Evolutionary conservation across 2,329 filamentous ascomycete genomes (phyloP).

Genomic region (Fusarium drepaniforme): DNA sequence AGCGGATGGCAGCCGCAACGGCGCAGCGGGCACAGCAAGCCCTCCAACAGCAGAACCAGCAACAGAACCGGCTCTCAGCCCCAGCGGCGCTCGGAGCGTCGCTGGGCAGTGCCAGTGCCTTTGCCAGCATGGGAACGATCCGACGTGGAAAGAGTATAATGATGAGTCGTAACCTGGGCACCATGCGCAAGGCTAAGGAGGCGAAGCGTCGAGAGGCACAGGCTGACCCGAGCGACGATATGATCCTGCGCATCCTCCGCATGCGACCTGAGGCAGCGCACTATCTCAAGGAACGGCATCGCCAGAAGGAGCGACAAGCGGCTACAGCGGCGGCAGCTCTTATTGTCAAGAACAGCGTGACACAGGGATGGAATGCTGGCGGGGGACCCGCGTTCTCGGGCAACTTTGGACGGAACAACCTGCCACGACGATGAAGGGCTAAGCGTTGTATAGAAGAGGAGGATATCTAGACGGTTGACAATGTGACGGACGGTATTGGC

Average conservation of each 20-base stretch:
- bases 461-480: constrained; percentile 11
- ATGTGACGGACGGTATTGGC: not conserved
- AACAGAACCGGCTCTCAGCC: constrained; percentile 77
- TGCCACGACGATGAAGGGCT: constrained; percentile 61
- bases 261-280: constrained; percentile 92
- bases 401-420: constrained; percentile 59
- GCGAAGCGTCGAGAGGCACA: constrained; percentile 96
- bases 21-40: constrained; percentile 81
- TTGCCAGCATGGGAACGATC: constrained; percentile 77
- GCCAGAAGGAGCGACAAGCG: constrained; percentile 93
- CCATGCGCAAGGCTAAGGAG: constrained; percentile 95
- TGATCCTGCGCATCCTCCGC: constrained; percentile 93
- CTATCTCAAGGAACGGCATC: constrained; percentile 90
- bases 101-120: constrained; percentile 54
- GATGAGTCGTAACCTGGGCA: constrained; percentile 93
- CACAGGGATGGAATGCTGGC: constrained; percentile 65
- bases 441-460: constrained; percentile 11
- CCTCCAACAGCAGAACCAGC: constrained; percentile 58
- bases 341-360: constrained; percentile 93
- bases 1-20: constrained; percentile 92
- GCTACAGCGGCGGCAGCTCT: constrained; percentile 91
- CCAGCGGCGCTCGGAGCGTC: constrained; percentile 62
- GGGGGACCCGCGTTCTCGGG: constrained; percentile 45
- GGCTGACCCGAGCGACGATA: constrained; percentile 96
- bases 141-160: constrained; percentile 84